Percentiles rank a stretch among this genome's conserved stretches.
These are phyloP conservation scores for Xylariaceae sp. DNA, from an alignment of 2,329 filamentous ascomycete species.

Conservation along the genomic window DNA sequence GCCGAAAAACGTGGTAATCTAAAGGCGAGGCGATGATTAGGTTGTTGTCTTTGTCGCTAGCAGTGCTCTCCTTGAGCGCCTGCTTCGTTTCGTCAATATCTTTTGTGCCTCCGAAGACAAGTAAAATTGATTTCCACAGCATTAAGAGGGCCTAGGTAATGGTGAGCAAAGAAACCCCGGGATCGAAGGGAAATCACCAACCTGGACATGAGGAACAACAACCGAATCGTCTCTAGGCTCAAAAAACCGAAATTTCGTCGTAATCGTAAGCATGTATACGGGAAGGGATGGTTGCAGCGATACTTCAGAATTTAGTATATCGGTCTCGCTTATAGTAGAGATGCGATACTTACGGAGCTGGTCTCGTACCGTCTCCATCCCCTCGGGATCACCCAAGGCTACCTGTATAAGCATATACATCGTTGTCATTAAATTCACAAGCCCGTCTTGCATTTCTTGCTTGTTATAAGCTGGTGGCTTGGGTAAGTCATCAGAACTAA, in stretches of 20 bases:
- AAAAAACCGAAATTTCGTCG: slow-evolving; percentile 58
- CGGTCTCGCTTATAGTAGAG: neutral
- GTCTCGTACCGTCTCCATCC: slow-evolving; percentile 43
- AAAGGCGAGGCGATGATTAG: slow-evolving; percentile 88
- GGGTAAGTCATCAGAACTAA: slow-evolving; percentile 46
- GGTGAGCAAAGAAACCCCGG: neutral
- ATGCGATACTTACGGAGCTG: slow-evolving; percentile 47
- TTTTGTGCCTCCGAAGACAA: slow-evolving; percentile 75
- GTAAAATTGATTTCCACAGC: slow-evolving; percentile 85
- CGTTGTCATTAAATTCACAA: slow-evolving; percentile 60
- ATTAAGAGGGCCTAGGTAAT: slow-evolving; percentile 64
- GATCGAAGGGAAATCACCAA: slow-evolving; percentile 35
- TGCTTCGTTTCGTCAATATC: slow-evolving; percentile 72
- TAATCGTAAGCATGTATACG: slow-evolving; percentile 65
- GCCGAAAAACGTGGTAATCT: slow-evolving; percentile 93
- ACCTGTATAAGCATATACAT: slow-evolving; percentile 59
- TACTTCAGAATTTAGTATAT: slow-evolving; percentile 38
- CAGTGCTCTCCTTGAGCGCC: slow-evolving; percentile 58
- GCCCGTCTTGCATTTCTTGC: slow-evolving; percentile 54
- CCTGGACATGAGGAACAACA: slow-evolving; percentile 57
- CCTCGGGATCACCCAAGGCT: slow-evolving; percentile 48
- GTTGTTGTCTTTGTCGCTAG: slow-evolving; percentile 63
- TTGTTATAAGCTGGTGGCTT: slow-evolving; percentile 38
- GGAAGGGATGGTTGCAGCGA: slow-evolving; percentile 63
- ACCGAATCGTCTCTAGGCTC: slow-evolving; percentile 19